Base-by-base conservation (phyloP, 2,329 filamentous ascomycete species). In the Pyrenophora teres region DNA sequence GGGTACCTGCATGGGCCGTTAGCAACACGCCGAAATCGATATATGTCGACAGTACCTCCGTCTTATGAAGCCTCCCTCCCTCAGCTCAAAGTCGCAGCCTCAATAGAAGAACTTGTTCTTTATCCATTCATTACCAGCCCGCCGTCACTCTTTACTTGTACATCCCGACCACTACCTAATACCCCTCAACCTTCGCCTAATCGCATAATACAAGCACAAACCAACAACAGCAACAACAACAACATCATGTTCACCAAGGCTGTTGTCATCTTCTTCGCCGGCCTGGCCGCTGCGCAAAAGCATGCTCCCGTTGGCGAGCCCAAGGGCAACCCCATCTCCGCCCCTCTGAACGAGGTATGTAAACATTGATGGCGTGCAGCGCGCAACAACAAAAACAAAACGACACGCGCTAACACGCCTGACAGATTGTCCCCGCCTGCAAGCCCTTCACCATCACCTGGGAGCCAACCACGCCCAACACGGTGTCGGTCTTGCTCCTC, bases 401-500 rank as follows among this genome's bases (percentile, higher is more conserved):
- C 15, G 6, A 7, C 23, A 25, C 7, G 23, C 23, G 23, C 10
- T 30, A 27, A 38, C 32, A 19, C 13, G 31, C 40, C 23, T 40
- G 9, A 15, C 56, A 74, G 68, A 68, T 79, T 46, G 82, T 87
- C 47, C 78, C 80, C n/a, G 82, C 73, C 54, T 83, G 82, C 70
- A 66, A 78, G 69, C 64, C 76, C 50, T 87, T 77, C 78, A 77
- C 74, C 64, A 83, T 87, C 77, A 83, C 77, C 58, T 87, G 85
- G 85, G 57, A 76, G 54, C 74, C 78, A 41, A 78, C 74, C 59
- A 77, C 77, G 47, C 49, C 68, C 47, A 78, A 77, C 65, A 77
- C 74, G 35, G 76, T 87, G 65, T 81, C 82, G n/a, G 74, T 87
- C 51, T 69, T 83, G 54, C 81, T 87, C 59, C 80, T 86, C 62